Percentiles rank a stretch among this genome's conserved stretches.
Conservation (phyloP, 164 flowering plant genomes). For the Malania oleifera region DNA sequence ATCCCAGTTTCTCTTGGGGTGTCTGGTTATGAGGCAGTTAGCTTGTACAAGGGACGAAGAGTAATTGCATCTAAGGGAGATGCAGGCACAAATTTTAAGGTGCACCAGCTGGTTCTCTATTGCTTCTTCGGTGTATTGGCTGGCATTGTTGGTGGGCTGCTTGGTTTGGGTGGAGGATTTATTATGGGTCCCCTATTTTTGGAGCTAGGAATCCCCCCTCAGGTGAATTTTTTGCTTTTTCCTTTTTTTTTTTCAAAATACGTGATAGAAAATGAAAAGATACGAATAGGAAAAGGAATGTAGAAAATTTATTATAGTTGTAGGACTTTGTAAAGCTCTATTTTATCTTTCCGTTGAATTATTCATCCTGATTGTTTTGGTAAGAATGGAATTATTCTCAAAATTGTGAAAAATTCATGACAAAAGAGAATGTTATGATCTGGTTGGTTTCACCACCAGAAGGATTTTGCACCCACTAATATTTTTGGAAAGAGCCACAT, state of each 20-base stretch:
- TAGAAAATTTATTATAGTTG: too few relatives aligned
- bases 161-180: conserved; percentile 93
- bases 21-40: conserved; percentile 57
- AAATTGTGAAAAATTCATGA: too few relatives aligned
- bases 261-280: background rate
- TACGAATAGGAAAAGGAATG: too few relatives aligned
- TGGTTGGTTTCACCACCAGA: too few relatives aligned
- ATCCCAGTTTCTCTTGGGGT: conserved; percentile 81
- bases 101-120: conserved; percentile 58
- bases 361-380: too few relatives aligned
- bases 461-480: too few relatives aligned
- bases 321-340: too few relatives aligned
- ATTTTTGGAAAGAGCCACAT: too few relatives aligned
- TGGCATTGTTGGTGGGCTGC: conserved; percentile 91
- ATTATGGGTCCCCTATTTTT: conserved; percentile 91
- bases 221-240: conserved; percentile 38
- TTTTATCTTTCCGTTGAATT: too few relatives aligned
- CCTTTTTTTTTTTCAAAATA: too few relatives aligned
- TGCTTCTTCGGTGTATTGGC: conserved; percentile 66
- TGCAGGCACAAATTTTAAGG: conserved; percentile 34
- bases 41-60: conserved; percentile 63
- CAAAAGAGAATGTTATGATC: too few relatives aligned
- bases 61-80: conserved; percentile 70
- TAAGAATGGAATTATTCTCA: too few relatives aligned
- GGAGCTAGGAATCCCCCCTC: conserved; percentile 95